Evolutionary conservation across 2,329 filamentous ascomycete species (phyloP), one percentile per base, ranked within the genome.

Genomic region (Neonectria ditissima): DNA sequence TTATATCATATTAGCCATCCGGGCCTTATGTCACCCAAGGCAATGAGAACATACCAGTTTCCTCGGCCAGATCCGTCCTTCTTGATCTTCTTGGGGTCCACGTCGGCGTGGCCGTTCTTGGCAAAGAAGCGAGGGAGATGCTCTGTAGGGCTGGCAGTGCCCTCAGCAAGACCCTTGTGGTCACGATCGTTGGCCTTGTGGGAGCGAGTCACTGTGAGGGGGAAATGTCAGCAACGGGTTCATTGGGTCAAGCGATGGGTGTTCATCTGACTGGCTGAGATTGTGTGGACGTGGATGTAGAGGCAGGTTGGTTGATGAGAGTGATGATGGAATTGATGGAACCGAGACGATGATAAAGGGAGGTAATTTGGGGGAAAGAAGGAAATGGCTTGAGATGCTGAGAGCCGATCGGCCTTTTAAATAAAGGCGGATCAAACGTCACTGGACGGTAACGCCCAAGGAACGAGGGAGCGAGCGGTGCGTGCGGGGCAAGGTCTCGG

Each of bases 181-280:
- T 97, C 92, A 82, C 94, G 94, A 81, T 97, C 93, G 83, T 94
- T 97, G 84, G 86, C 88, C 86, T 98, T 99, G 89, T 95, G 93
- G 70, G 95, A 97, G 80, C 96, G 95, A 84, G 96, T 97, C 95
- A 99, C 94, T 97, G 73, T 14, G 43, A 30, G n/a, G 14, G 47
- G 30, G 24, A 14, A 16, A 44, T 48, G 61, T 66, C 58, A 68
- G 69, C 68, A 28, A 32, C 13, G n/a, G 4, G 10, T 6, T 32
- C n/a, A 20, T 14, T n/a, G 68, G 62, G 30, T 50, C 5, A 9
- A 30, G 47, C 48, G 11, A 56, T 53, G 14, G 10, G 9, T 43
- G 16, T 10, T 24, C 32, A 11, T 16, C 71, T 70, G 45, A 73
- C 71, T 73, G 59, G 44, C 44, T 53, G 18, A 50, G 18, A 22